phyloP scores from a whole-genome alignment of 495 filamentous ascomycete genomes.

The Filosporella fistucella region DNA sequence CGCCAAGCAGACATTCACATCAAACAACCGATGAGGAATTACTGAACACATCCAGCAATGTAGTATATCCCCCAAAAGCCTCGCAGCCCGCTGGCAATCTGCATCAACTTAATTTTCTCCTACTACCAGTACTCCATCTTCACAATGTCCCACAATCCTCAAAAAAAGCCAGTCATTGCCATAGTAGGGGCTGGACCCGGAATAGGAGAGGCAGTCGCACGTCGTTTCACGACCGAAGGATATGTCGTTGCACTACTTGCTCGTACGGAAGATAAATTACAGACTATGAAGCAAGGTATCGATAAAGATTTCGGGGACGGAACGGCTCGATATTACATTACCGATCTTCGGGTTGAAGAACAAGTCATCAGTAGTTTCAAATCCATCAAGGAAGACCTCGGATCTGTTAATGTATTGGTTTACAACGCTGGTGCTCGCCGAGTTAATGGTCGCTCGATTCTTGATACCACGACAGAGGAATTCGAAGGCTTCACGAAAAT shows the following conservation, averaged over 20 bases:
- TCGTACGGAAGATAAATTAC: slow-evolving; percentile 26
- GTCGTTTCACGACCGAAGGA: slow-evolving; percentile 25
- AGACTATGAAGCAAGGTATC: slow-evolving; percentile 21
- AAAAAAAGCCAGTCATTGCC: slow-evolving; percentile 25
- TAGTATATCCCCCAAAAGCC: no score
- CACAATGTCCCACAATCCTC: slow-evolving; percentile 22
- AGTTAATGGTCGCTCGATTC: slow-evolving; percentile 22
- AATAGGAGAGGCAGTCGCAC: slow-evolving; percentile 30
- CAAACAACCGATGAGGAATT: no score
- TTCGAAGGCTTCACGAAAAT: slow-evolving; percentile 28
- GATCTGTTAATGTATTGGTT: slow-evolving; percentile 24
- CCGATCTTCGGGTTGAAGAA: slow-evolving; percentile 23
- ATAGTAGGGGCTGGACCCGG: slow-evolving; percentile 30
- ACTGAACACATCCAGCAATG: no score
- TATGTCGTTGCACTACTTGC: slow-evolving; percentile 28
- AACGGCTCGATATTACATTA: slow-evolving; percentile 25
- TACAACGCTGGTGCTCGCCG: slow-evolving; percentile 30
- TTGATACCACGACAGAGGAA: slow-evolving; percentile 28
- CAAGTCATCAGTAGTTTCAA: slow-evolving; percentile 22
- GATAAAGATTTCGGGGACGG: slow-evolving; percentile 4
- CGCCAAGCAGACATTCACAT: no score
- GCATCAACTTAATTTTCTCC: no score
- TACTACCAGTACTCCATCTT: no score
- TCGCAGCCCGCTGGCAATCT: no score
- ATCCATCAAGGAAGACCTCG: slow-evolving; percentile 23